Percentiles rank a stretch among this genome's conserved stretches.
Evolutionary conservation across 139 green algal genomes (phyloP).

Genomic region (Microglena sp.): DNA sequence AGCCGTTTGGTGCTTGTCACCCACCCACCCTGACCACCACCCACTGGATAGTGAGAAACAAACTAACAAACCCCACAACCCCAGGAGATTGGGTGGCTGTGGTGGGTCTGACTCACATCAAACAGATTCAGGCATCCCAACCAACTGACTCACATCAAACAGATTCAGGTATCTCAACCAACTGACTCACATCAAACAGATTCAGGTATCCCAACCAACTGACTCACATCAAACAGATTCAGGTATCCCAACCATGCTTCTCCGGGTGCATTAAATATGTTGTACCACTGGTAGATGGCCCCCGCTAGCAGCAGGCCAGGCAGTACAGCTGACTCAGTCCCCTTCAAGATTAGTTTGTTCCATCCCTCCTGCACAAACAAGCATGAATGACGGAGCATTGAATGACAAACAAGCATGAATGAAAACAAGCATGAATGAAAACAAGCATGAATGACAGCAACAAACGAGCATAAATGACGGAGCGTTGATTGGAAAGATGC

Average conservation of each 20-base stretch:
- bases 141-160: no score
- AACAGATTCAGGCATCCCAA: no score
- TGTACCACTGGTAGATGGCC: conserved; percentile 17
- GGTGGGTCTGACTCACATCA: no score
- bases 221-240: conserved; percentile 58
- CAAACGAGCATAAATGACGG: no score
- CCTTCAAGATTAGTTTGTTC: conserved; percentile 39
- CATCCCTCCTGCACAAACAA: conserved; percentile 20
- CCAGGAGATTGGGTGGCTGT: no score
- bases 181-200: conserved; percentile 59
- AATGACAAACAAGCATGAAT: not conserved
- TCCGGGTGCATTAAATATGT: conserved; percentile 1
- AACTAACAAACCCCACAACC: no score
- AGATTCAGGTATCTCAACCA: no score
- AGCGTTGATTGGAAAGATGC: not conserved
- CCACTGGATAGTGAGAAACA: no score
- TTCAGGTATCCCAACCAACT: conserved; percentile 37
- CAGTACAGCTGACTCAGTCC: conserved; percentile 38
- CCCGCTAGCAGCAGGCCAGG: conserved; percentile 30
- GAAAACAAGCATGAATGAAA: not conserved
- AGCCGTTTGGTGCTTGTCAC: no score
- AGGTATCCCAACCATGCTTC: conserved; percentile 37
- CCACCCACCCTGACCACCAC: no score
- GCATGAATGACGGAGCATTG: not conserved
- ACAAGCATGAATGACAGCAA: not conserved